These are phyloP conservation scores for Begonia loranthoides DNA, from an alignment of 306 rosid genomes.

Conservation along the genomic window DNA sequence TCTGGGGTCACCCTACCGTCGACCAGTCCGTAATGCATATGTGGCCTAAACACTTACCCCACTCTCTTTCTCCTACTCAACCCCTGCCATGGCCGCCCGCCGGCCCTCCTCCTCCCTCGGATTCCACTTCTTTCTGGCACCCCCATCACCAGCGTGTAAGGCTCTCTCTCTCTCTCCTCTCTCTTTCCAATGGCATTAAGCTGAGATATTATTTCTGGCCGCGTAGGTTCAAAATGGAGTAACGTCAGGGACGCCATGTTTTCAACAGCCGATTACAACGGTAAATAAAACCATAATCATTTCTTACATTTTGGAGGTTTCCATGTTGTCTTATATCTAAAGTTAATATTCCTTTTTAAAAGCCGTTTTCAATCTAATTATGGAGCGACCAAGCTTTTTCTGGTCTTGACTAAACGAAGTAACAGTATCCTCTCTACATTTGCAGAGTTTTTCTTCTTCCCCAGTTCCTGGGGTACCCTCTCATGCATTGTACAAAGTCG, in stretches of 20 bases:
- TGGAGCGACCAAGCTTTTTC: too few relatives aligned
- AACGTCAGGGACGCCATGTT: conserved; percentile 41
- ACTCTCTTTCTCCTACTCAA: conserved; percentile 17
- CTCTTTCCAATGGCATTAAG: neutral
- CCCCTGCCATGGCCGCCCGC: conserved; percentile 18
- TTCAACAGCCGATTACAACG: conserved; percentile 11
- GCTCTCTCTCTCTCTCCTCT: neutral
- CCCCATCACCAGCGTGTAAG: conserved; percentile 33
- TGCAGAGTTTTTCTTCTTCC: conserved; percentile 40
- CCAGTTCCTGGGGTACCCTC: conserved; percentile 43
- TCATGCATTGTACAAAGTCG: conserved; percentile 42
- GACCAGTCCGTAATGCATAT: conserved; percentile 42
- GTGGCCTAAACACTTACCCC: conserved; percentile 39
- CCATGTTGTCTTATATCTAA: too few relatives aligned
- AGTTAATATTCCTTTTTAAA: too few relatives aligned
- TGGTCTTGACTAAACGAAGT: too few relatives aligned
- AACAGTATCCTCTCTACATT: neutral
- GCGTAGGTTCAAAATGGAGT: conserved; percentile 31
- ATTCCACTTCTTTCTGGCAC: conserved; percentile 48
- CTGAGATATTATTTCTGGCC: neutral
- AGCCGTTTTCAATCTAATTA: too few relatives aligned
- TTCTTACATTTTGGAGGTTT: too few relatives aligned
- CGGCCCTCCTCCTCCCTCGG: conserved; percentile 20
- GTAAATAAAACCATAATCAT: neutral
- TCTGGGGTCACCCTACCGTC: conserved; percentile 75